phyloP scores from a whole-genome alignment of 345 rosid genomes.

The Pistacia integerrima region DNA sequence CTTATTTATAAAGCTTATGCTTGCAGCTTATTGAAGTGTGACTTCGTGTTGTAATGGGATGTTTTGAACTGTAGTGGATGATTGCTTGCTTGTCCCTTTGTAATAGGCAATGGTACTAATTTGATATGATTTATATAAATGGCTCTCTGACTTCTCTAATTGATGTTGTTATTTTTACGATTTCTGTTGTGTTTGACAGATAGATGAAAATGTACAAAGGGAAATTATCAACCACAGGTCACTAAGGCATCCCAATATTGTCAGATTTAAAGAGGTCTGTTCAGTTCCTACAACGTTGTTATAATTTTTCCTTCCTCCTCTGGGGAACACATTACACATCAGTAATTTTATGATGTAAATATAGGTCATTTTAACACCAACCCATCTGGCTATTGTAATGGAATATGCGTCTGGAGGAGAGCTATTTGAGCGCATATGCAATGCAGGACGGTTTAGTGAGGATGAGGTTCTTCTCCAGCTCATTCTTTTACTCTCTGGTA shows the following conservation, averaged over 20 bases:
- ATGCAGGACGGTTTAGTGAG: slow-evolving; percentile 80
- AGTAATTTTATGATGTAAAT: slow-evolving; percentile 11
- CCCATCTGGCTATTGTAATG: slow-evolving; percentile 86
- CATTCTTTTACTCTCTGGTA: neutral
- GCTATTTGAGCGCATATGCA: slow-evolving; percentile 79
- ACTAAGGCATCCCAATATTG: slow-evolving; percentile 80
- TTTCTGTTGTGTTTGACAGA: slow-evolving; percentile 43
- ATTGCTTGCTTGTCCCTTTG: neutral
- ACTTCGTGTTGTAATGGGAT: slow-evolving; percentile 1
- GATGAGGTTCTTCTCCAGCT: slow-evolving; percentile 53
- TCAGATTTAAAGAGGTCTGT: slow-evolving; percentile 79
- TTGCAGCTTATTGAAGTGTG: neutral
- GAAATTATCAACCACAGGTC: slow-evolving; percentile 86
- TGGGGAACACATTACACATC: slow-evolving; percentile 7
- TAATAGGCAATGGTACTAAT: neutral
- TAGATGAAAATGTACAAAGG: slow-evolving; percentile 80
- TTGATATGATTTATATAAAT: neutral
- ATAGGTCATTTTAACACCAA: slow-evolving; percentile 77
- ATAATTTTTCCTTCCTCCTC: neutral
- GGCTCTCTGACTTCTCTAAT: slow-evolving; percentile 5
- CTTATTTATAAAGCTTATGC: neutral
- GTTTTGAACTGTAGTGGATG: neutral
- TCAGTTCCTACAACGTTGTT: neutral
- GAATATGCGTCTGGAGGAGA: slow-evolving; percentile 91
- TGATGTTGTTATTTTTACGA: slow-evolving; percentile 6